Percentiles rank a stretch among this genome's conserved stretches.
These are phyloP conservation scores for Amphibolis antarctica DNA, from an alignment of 106 monocot genomes.

Conservation along the genomic window DNA sequence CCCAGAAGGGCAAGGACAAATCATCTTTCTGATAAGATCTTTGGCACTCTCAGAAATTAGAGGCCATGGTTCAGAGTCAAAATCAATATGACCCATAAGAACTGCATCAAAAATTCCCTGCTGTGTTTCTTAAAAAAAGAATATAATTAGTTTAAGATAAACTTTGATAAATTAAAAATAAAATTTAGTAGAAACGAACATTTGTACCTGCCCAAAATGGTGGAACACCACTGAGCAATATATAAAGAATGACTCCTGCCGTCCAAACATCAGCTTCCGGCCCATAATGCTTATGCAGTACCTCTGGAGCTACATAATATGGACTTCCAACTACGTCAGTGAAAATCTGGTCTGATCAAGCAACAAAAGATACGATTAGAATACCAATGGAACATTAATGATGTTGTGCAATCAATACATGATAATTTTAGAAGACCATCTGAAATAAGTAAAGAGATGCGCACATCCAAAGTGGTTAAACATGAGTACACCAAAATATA, in stretches of 20 bases:
- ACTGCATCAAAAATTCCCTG: slow-evolving; percentile 77
- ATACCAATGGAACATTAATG: not conserved
- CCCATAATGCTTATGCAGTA: slow-evolving; percentile 64
- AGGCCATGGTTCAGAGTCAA: slow-evolving; percentile 64
- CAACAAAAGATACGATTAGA: not conserved
- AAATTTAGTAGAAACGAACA: not conserved
- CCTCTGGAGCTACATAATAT: slow-evolving; percentile 86
- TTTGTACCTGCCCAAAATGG: slow-evolving; percentile 68
- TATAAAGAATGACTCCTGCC: slow-evolving; percentile 74
- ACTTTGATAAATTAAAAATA: not conserved
- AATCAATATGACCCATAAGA: slow-evolving; percentile 49
- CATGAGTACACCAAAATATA: no score
- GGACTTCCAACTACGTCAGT: slow-evolving; percentile 79
- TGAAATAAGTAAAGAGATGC: no score
- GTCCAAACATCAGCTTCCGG: slow-evolving; percentile 81
- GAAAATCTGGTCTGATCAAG: slow-evolving; percentile 39
- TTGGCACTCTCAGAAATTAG: slow-evolving; percentile 57
- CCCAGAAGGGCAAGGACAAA: slow-evolving; percentile 36
- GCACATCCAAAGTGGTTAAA: no score
- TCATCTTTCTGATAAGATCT: slow-evolving; percentile 61
- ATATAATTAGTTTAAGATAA: not conserved
- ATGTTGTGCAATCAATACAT: not conserved
- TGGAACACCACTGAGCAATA: slow-evolving; percentile 70
- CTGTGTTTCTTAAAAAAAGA: slow-evolving; percentile 34
- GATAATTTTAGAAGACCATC: no score